These are phyloP conservation scores for Malus orientalis DNA, from an alignment of 306 rosid species.

Conservation along the genomic window DNA sequence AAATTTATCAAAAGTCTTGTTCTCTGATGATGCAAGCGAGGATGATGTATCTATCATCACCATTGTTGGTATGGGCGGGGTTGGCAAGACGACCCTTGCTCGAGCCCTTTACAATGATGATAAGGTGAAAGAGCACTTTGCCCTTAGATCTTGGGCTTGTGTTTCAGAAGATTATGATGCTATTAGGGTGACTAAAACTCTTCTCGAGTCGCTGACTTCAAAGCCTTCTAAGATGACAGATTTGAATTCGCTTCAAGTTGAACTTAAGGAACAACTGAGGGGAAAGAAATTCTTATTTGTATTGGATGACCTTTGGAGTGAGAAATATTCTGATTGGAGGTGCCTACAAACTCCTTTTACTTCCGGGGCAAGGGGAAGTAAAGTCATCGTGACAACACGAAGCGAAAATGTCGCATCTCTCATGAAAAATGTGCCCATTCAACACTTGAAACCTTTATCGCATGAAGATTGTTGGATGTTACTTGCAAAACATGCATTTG, in stretches of 20 bases:
- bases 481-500: background rate
- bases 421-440: background rate
- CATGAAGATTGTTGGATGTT: slow-evolving; percentile 6
- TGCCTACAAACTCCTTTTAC: background rate
- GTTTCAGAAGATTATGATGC: background rate
- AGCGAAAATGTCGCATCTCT: background rate
- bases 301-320: background rate
- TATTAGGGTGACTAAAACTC: background rate
- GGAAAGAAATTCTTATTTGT: background rate
- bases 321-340: background rate
- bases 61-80: background rate
- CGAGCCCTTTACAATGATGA: background rate
- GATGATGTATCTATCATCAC: background rate
- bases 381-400: slow-evolving; percentile 5
- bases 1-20: background rate
- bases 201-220: background rate
- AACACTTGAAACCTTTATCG: background rate
- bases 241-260: background rate
- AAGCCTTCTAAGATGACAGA: background rate
- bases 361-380: background rate
- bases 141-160: background rate
- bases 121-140: background rate
- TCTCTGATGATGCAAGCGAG: background rate
- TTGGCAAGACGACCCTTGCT: slow-evolving; percentile 2
- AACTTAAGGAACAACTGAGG: background rate